These are phyloP conservation scores for Colletotrichum tropicale DNA, from an alignment of 2,329 filamentous ascomycete species.

Conservation along the genomic window DNA sequence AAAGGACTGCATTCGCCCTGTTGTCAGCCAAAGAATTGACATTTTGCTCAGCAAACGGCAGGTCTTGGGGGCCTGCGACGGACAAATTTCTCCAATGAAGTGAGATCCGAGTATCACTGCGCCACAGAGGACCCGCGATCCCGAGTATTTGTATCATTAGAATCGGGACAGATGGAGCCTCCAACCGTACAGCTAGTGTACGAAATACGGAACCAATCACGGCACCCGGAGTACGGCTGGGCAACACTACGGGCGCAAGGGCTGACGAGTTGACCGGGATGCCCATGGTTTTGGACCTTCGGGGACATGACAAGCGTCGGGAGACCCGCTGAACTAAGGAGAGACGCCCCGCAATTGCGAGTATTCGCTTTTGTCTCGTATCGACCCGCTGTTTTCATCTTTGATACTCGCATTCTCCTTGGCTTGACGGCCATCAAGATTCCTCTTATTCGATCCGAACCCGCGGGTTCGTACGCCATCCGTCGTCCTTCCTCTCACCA, in stretches of 20 bases:
- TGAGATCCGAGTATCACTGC: constrained; percentile 1
- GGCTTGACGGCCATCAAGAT: neutral
- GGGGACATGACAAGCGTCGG: neutral
- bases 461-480: neutral
- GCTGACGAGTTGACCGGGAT: neutral
- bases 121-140: neutral
- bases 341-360: neutral
- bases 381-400: neutral
- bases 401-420: neutral
- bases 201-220: neutral
- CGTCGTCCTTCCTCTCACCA: neutral
- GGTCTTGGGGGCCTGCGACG: neutral
- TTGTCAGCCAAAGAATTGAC: neutral
- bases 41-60: neutral
- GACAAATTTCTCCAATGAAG: neutral
- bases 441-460: neutral
- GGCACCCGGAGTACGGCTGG: neutral
- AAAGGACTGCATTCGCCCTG: neutral
- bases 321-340: neutral
- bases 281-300: neutral
- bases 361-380: constrained; percentile 5
- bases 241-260: neutral
- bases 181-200: neutral
- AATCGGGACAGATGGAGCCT: neutral
- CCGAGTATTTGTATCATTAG: neutral